Evolutionary conservation across 2,329 filamentous ascomycete genomes (phyloP), one percentile per base, ranked within the genome.

Genomic region (Huntiella bhutanensis): DNA sequence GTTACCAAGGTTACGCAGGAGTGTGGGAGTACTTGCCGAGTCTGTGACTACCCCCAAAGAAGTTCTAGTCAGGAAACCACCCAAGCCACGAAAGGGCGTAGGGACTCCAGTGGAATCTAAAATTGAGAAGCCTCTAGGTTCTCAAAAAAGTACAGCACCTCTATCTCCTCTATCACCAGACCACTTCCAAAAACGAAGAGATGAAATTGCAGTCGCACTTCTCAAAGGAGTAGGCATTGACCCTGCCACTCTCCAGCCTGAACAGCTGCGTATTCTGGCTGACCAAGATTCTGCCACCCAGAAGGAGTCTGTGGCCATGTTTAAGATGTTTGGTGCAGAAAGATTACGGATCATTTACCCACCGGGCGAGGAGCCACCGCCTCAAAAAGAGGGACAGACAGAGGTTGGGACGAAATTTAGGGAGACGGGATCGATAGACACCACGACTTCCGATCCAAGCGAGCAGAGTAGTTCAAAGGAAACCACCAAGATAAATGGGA

Each of bases 261-360:
- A 75, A 40, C 72, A 76, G 53, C 73, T 76, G 50, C 67, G 61
- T 52, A 76, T 75, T 12, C 73, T 77, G 52, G 63, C 71, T 6
- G 76, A 77, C 46, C 73, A 77, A 56, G 66, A 71, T 1, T 70
- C 71, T 0, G 63, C 67, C 3, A 56, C 75, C 4, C 73, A 76
- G 51, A 59, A 61, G 45, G 64, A 70, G 45, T 76, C 73, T 1
- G 57, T 77, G 11, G 63, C 61, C 1, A 71, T 77, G 70, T 61
- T 76, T 8, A 63, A 66, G 1, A 67, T 65, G 53, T 75, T 75
- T 47, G 73, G 73, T 15, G 71, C 73, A 5, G 70, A 75, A 54
- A 61, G 67, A 11, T 57, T 77, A 17, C 63, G 69, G 8, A 75
- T 77, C 42, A 68, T 77, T 4, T 71, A 74, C 45, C 70, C 71